Evolutionary conservation across 257 asterid genomes (phyloP).

Genomic region (Sherardia arvensis): DNA sequence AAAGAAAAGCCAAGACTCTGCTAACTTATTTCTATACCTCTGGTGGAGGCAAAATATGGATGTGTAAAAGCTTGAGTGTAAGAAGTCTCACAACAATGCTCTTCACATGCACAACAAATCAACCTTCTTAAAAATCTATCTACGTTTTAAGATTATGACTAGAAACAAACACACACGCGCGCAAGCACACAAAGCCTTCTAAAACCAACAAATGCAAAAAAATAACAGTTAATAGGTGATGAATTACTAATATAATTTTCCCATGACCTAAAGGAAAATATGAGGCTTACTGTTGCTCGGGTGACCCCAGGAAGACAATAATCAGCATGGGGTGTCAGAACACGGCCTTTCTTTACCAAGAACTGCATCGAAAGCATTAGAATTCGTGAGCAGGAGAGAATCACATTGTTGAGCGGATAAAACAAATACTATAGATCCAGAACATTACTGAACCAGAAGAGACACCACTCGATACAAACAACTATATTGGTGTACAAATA

Average conservation of each 20-base stretch:
- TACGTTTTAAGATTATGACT: neutral
- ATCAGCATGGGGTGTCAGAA: conserved; percentile 78
- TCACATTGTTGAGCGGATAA: neutral
- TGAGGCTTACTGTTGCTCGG: conserved; percentile 66
- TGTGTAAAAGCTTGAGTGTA: too few species aligned
- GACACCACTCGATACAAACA: neutral
- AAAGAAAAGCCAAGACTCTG: neutral
- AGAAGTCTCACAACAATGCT: too few species aligned
- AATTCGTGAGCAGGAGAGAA: neutral
- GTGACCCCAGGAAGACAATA: conserved; percentile 90
- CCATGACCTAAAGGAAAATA: conserved; percentile 7
- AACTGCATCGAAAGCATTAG: conserved; percentile 38
- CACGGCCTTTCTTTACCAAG: conserved; percentile 67
- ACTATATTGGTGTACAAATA: neutral
- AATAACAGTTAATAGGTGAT: neutral
- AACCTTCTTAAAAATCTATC: neutral
- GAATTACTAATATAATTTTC: neutral
- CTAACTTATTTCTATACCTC: neutral
- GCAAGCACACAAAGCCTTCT: neutral
- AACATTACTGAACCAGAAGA: neutral
- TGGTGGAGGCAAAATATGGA: neutral
- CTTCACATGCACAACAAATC: too few species aligned
- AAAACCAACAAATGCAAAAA: neutral
- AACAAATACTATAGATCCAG: neutral
- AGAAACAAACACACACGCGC: neutral